Conservation (phyloP, 108 stramenopile genomes). For the Nitzschia sp. region DNA sequence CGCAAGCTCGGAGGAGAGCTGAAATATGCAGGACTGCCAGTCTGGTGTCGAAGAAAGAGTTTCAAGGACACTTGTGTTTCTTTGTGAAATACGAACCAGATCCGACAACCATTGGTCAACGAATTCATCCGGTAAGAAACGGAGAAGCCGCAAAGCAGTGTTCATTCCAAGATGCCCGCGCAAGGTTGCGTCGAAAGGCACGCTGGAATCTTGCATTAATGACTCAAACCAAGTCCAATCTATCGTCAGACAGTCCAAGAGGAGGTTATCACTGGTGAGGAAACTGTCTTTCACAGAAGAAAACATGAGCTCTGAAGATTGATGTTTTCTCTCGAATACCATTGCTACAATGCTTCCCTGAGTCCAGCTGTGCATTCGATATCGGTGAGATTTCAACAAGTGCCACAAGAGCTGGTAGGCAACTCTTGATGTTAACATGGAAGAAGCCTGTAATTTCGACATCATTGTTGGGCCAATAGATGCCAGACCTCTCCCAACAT, state of each 20-base stretch:
- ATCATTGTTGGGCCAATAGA: slow-evolving; percentile 44
- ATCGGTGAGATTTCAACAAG: slow-evolving; percentile 70
- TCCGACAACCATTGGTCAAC: slow-evolving; percentile 71
- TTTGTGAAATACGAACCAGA: slow-evolving; percentile 40
- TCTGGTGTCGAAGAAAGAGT: slow-evolving; percentile 42
- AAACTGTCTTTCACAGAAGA: slow-evolving; percentile 41
- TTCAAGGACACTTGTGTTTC: slow-evolving; percentile 12
- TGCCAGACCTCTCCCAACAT: slow-evolving; percentile 44
- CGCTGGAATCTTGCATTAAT: neutral
- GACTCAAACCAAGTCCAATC: slow-evolving; percentile 10
- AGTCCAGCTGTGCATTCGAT: slow-evolving; percentile 43
- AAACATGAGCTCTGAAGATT: slow-evolving; percentile 18
- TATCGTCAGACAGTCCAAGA: neutral
- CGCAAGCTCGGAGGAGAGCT: slow-evolving; percentile 68
- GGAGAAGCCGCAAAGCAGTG: slow-evolving; percentile 64
- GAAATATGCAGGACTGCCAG: slow-evolving; percentile 82
- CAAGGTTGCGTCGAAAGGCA: slow-evolving; percentile 19
- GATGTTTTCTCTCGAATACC: slow-evolving; percentile 44
- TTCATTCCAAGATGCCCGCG: slow-evolving; percentile 49
- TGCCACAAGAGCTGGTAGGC: slow-evolving; percentile 81
- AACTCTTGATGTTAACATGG: slow-evolving; percentile 58
- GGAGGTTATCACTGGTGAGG: slow-evolving; percentile 23
- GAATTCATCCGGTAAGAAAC: slow-evolving; percentile 58
- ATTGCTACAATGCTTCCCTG: slow-evolving; percentile 57
- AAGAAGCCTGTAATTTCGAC: slow-evolving; percentile 28